phyloP scores from a whole-genome alignment of 495 filamentous ascomycete genomes.

The Aspergillus cristatus region DNA sequence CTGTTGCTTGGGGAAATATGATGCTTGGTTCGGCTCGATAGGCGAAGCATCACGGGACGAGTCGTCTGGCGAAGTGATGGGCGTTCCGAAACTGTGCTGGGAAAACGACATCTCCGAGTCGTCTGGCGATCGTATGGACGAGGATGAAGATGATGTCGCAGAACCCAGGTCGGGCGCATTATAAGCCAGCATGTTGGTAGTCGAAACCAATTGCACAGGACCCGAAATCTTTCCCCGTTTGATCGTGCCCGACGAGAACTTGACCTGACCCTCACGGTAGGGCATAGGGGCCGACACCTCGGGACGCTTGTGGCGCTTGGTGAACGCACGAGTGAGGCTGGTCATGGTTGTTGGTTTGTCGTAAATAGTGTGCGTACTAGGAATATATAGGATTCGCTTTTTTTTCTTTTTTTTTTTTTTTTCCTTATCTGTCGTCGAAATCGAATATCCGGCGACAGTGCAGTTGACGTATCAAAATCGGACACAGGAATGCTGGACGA shows the following conservation, averaged over 20 bases:
- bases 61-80: constrained; percentile 62
- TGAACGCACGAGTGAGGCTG: constrained; percentile 58
- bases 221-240: constrained; percentile 68
- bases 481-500: constrained; percentile 20
- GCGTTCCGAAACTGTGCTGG: constrained; percentile 45
- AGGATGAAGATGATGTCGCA: constrained; percentile 45
- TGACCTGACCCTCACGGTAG: constrained; percentile 37
- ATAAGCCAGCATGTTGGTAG: constrained; percentile 93
- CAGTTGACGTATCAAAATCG: constrained; percentile 6
- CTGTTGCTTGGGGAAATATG: constrained; percentile 57
- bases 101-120: constrained; percentile 57
- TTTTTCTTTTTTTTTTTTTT: constrained; percentile 3
- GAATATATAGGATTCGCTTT: constrained; percentile 1
- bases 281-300: constrained; percentile 42
- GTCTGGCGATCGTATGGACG: constrained; percentile 45
- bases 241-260: constrained; percentile 39
- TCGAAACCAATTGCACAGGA: constrained; percentile 79
- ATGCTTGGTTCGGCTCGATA: constrained; percentile 63
- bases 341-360: constrained; percentile 24
- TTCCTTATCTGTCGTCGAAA: constrained; percentile 14
- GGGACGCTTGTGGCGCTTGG: constrained; percentile 44
- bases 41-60: constrained; percentile 70
- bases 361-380: neutral
- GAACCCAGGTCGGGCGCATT: constrained; percentile 74
- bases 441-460: constrained; percentile 5